These are phyloP conservation scores for Puya raimondii DNA, from an alignment of 176 grass and related monocot species.

Conservation along the genomic window DNA sequence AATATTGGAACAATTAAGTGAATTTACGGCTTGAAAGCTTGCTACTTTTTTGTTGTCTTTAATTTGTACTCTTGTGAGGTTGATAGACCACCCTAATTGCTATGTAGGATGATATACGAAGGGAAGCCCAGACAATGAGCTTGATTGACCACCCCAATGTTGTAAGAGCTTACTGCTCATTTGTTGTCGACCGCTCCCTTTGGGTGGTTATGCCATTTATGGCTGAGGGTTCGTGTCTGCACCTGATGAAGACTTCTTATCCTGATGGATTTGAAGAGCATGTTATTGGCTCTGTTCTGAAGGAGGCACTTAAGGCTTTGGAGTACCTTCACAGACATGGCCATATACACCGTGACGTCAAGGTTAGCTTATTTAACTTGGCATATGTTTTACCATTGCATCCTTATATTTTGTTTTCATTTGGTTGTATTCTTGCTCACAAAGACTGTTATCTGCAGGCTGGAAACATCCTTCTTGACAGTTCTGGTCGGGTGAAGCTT, in stretches of 20 bases:
- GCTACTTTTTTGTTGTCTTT: too few species aligned
- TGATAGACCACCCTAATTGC: background rate
- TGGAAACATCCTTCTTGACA: conserved; percentile 94
- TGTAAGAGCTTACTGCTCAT: conserved; percentile 87
- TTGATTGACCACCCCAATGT: conserved; percentile 95
- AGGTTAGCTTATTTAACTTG: conserved; percentile 40
- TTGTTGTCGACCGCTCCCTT: conserved; percentile 73
- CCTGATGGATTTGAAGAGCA: conserved; percentile 89
- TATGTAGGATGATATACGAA: conserved; percentile 79
- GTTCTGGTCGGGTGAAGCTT: conserved; percentile 75
- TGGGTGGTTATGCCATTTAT: conserved; percentile 99
- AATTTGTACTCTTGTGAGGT: too few species aligned
- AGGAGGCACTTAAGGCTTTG: conserved; percentile 92
- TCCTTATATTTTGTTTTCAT: background rate
- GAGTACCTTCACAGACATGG: conserved; percentile 97
- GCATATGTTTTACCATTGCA: background rate
- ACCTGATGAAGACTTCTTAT: conserved; percentile 92
- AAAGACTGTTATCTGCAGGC: conserved; percentile 45
- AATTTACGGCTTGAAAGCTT: too few species aligned
- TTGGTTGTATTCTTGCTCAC: conserved; percentile 13
- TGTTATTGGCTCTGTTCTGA: conserved; percentile 82
- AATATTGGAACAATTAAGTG: too few species aligned
- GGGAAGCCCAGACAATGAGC: conserved; percentile 97
- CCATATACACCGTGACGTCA: conserved; percentile 95
- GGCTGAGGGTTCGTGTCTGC: conserved; percentile 91